Evolutionary conservation across 176 grass and related monocot species (phyloP), one percentile per base, ranked within the genome.

Genomic region (Aegilops bicornis): DNA sequence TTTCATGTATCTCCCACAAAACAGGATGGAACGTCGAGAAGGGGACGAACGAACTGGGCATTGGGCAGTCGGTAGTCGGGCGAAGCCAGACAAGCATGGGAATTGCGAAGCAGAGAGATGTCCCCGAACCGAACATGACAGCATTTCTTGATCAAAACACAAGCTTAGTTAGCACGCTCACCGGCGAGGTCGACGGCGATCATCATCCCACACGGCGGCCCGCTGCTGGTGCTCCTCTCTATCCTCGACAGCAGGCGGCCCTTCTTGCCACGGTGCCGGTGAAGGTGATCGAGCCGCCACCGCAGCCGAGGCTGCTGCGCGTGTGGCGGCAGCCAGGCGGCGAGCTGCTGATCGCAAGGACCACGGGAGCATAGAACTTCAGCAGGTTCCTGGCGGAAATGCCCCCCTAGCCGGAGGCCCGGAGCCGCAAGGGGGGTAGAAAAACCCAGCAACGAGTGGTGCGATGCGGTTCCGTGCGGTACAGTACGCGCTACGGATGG

Each of bases 261-360:
- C 12, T 16, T 47, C 30, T 1, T 7, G 56, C 12, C 73, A 54
- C 40, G 54, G 10, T 1, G 69, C 10, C 10, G 82, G 36, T 0
- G 48, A 4, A 2, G 16, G 50, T 0, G 58, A 75, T 30, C 23
- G 56, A 16, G 58, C 58, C 70, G 37, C 58, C 56, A 5, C 82
- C n/a, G 65, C 32, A 10, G 89, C 33, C 5, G 84, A 65, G 8
- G 64, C 58, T 1, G 47, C 77, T 10, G 74, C 89, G 1, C 88
- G 82, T 40, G 77, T 35, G n/a, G 86, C 79, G 20, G 87, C 69
- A 16, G 75, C 82, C 42, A 89, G 3, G 42, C 87, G 76, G 58
- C 87, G 82, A 64, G 87, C 87, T 54, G 87, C 87, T 66, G 87
- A 59, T 19, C n/a, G 2, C 58, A 39, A 45, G 31, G 87, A 10